These are phyloP conservation scores for Populus hybrid DNA, from an alignment of 441 rosid species.

Conservation along the genomic window DNA sequence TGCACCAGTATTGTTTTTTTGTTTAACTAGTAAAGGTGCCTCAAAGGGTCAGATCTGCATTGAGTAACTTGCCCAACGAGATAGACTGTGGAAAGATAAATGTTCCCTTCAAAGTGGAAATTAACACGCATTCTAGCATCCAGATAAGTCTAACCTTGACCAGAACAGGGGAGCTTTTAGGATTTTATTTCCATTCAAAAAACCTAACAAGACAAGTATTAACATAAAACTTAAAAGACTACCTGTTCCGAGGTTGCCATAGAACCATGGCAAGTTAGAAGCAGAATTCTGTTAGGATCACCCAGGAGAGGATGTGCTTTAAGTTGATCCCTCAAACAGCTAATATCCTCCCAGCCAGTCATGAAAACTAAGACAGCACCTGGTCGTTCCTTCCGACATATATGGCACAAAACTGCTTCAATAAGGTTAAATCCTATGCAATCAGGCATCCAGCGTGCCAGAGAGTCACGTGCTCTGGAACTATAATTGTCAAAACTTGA, in stretches of 20 bases:
- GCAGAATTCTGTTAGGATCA: constrained; percentile 94
- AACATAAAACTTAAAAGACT: constrained; percentile 4
- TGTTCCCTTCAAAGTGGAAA: neutral
- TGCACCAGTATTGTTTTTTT: neutral
- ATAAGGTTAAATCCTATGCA: constrained; percentile 95
- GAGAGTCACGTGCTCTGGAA: constrained; percentile 86
- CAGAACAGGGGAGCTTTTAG: neutral
- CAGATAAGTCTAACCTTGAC: neutral
- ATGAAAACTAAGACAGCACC: constrained; percentile 96
- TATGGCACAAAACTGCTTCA: constrained; percentile 95
- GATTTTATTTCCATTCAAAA: neutral
- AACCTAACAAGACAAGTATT: constrained; percentile 7
- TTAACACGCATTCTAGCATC: neutral
- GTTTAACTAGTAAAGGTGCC: neutral
- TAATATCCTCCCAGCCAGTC: constrained; percentile 99
- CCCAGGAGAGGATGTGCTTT: constrained; percentile 98
- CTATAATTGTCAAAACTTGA: constrained; percentile 83
- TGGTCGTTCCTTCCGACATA: constrained; percentile 91
- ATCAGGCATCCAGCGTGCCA: constrained; percentile 92
- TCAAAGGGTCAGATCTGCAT: neutral
- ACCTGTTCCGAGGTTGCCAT: constrained; percentile 99
- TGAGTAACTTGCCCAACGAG: neutral
- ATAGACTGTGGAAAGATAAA: neutral
- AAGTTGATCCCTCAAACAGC: constrained; percentile 87
- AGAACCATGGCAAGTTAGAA: constrained; percentile 93